Evolutionary conservation across 306 rosid genomes (phyloP).

Genomic region (Quillaja saponaria): DNA sequence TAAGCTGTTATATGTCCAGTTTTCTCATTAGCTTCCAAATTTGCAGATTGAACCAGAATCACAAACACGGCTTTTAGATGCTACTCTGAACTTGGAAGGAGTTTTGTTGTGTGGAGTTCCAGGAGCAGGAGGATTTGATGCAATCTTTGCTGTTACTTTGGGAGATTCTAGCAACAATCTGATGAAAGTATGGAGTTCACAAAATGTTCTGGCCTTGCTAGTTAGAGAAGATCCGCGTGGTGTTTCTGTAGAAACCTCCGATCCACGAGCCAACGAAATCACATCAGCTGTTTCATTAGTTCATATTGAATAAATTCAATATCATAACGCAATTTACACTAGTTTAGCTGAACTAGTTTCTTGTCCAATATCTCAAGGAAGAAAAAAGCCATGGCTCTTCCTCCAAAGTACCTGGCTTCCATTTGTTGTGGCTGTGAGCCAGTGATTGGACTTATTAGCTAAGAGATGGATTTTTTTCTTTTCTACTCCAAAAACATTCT

Average conservation of each 20-base stretch:
- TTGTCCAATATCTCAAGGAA: no score
- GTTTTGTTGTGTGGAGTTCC: constrained; percentile 96
- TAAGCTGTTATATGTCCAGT: not conserved
- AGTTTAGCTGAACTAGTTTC: not conserved
- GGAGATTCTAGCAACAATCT: constrained; percentile 66
- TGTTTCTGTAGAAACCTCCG: constrained; percentile 72
- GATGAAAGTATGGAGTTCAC: constrained; percentile 32
- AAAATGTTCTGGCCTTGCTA: constrained; percentile 75
- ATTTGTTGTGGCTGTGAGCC: no score
- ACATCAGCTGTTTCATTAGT: constrained; percentile 73
- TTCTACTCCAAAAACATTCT: no score
- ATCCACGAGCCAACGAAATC: constrained; percentile 71
- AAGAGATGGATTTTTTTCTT: no score
- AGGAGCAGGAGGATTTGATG: constrained; percentile 99
- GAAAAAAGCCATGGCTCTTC: no score
- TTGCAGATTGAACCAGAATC: constrained; percentile 90
- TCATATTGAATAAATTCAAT: constrained; percentile 44
- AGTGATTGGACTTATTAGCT: no score
- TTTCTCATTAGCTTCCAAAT: constrained; percentile 21
- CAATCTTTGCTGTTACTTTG: constrained; percentile 78
- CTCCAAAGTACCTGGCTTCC: no score
- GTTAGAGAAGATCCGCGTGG: constrained; percentile 96
- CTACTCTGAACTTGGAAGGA: constrained; percentile 90
- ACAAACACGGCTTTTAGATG: constrained; percentile 79
- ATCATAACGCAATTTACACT: constrained; percentile 18